These are phyloP conservation scores for Tricholoma furcatifolium DNA, from an alignment of 768 basidiomycete genomes.

Conservation along the genomic window DNA sequence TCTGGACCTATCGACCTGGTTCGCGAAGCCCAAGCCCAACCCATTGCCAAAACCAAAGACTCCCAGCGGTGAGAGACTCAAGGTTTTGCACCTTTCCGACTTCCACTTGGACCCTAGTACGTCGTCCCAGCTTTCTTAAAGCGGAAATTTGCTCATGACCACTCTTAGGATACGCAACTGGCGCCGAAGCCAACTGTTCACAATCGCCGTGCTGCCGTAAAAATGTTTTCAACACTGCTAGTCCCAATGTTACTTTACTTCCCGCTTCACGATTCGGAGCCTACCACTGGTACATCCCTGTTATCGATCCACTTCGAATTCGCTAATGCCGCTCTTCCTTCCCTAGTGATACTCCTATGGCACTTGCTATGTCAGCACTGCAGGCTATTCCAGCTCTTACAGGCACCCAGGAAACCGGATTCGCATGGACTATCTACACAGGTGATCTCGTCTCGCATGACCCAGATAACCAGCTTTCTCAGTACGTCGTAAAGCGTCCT, in stretches of 20 bases:
- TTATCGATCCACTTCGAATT: neutral
- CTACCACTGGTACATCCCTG: slow-evolving; percentile 47
- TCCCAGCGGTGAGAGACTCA: slow-evolving; percentile 63
- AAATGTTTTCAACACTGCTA: slow-evolving; percentile 47
- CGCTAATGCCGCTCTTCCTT: slow-evolving; percentile 1
- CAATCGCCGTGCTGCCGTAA: slow-evolving; percentile 61
- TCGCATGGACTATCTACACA: slow-evolving; percentile 67
- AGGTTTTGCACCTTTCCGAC: slow-evolving; percentile 77
- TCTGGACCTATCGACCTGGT: slow-evolving; percentile 67
- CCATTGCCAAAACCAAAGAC: slow-evolving; percentile 58
- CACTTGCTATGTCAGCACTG: slow-evolving; percentile 58
- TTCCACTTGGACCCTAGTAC: slow-evolving; percentile 73
- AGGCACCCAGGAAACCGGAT: slow-evolving; percentile 57
- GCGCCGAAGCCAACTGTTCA: slow-evolving; percentile 71
- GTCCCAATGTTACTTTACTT: slow-evolving; percentile 47
- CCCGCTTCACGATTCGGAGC: slow-evolving; percentile 72
- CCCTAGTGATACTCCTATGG: slow-evolving; percentile 61
- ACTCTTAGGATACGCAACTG: slow-evolving; percentile 62
- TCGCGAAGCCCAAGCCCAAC: slow-evolving; percentile 73
- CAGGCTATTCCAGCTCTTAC: slow-evolving; percentile 68
- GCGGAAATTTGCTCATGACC: neutral
- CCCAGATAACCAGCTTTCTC: slow-evolving; percentile 57
- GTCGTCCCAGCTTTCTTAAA: slow-evolving; percentile 13
- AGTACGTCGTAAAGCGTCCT: slow-evolving; percentile 33
- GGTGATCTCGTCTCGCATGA: slow-evolving; percentile 79